phyloP scores from a whole-genome alignment of 257 asterid genomes.

The Plectranthus barbatus region DNA sequence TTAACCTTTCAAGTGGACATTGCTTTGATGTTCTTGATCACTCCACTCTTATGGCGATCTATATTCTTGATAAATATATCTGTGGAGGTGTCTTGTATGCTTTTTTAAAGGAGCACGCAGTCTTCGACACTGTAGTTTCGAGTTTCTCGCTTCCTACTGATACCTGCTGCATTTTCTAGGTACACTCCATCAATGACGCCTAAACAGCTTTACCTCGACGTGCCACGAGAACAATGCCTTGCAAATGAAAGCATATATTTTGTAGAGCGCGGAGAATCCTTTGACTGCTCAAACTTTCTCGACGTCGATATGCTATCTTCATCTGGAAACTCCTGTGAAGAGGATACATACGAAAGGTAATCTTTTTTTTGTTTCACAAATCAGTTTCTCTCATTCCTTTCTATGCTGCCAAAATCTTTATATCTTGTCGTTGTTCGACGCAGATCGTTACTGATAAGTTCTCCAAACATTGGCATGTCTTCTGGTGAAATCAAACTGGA shows the following conservation, averaged over 20 bases:
- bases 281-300: conserved; percentile 66
- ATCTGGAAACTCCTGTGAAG: conserved; percentile 90
- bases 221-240: conserved; percentile 25
- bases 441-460: conserved; percentile 58
- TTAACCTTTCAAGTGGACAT: too few species aligned
- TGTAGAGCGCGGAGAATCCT: conserved; percentile 40
- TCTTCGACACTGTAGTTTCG: neutral
- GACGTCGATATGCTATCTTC: conserved; percentile 79
- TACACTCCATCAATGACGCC: conserved; percentile 54
- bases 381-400: too few species aligned
- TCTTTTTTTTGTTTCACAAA: neutral
- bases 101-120: too few species aligned
- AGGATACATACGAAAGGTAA: conserved; percentile 72
- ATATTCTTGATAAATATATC: too few species aligned
- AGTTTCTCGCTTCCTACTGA: too few species aligned
- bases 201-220: conserved; percentile 41
- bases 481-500: conserved; percentile 43
- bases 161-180: conserved; percentile 39
- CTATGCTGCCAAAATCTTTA: too few species aligned
- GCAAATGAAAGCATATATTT: conserved; percentile 34
- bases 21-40: too few species aligned
- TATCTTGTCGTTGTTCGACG: conserved; percentile 5
- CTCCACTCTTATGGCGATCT: too few species aligned
- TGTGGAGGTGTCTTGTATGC: too few species aligned
- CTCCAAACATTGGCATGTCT: conserved; percentile 34